A percentile compares a stretch with the other conserved stretches of the same genome.
Conservation (phyloP, 805 yeast species). For the Lipomyces starkeyi region DNA sequence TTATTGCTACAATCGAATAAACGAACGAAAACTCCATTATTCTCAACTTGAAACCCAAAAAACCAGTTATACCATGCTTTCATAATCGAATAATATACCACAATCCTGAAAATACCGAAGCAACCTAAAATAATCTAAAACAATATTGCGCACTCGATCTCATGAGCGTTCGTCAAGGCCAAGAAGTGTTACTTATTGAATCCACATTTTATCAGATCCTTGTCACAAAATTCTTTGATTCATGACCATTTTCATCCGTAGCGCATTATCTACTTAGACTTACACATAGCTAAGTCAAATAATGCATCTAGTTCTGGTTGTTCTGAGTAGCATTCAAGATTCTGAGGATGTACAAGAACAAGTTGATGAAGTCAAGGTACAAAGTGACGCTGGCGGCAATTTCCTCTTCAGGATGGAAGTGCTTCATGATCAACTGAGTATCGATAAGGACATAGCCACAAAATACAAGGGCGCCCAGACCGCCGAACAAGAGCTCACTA, state of each 20-base stretch:
- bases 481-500: slow-evolving; percentile 70
- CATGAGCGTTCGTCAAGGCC: not conserved
- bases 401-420: slow-evolving; percentile 81
- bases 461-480: slow-evolving; percentile 76
- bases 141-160: not conserved
- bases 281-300: not conserved
- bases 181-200: not conserved
- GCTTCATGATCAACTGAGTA: slow-evolving; percentile 79
- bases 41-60: not conserved
- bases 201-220: not conserved
- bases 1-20: not conserved
- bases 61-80: not conserved
- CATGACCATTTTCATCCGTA: not conserved
- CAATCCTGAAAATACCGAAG: not conserved
- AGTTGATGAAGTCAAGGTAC: slow-evolving; percentile 81
- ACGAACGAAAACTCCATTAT: slow-evolving; percentile 1
- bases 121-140: not conserved
- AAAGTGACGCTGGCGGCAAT: slow-evolving; percentile 77
- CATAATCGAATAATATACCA: not conserved
- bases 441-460: slow-evolving; percentile 76
- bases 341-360: slow-evolving; percentile 77
- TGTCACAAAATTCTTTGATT: not conserved
- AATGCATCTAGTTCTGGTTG: slow-evolving; percentile 32
- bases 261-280: not conserved
- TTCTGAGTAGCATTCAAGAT: slow-evolving; percentile 51